Conservation (phyloP, 2,329 filamentous ascomycete genomes). For the Thermomyces lanuginosus region DNA sequence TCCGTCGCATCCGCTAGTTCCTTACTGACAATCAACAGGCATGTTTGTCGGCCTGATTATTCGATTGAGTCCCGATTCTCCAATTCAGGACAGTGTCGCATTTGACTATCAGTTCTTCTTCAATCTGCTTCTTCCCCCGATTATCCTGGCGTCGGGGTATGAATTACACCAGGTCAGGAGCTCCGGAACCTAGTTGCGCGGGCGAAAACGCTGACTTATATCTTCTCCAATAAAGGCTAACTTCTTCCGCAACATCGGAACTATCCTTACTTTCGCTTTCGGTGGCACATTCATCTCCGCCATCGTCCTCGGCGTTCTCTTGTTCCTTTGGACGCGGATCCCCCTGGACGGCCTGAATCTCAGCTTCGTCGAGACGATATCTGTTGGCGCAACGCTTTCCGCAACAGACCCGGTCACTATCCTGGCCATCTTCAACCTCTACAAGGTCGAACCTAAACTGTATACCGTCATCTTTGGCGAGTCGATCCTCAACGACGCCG, state of each 20-base stretch:
- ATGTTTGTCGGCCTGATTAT: slow-evolving; percentile 91
- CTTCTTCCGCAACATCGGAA: slow-evolving; percentile 96
- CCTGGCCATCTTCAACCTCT: slow-evolving; percentile 95
- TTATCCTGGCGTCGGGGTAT: slow-evolving; percentile 93
- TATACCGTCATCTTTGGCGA: slow-evolving; percentile 99
- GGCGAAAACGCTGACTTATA: neutral
- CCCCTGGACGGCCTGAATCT: slow-evolving; percentile 74
- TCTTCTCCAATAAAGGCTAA: slow-evolving; percentile 47
- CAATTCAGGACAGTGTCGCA: slow-evolving; percentile 77
- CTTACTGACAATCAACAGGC: slow-evolving; percentile 35
- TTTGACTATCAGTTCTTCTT: slow-evolving; percentile 99
- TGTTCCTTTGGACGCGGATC: slow-evolving; percentile 78
- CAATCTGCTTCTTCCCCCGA: slow-evolving; percentile 93
- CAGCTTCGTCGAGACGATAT: slow-evolving; percentile 88
- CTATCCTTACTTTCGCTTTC: slow-evolving; percentile 93
- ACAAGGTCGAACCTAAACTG: slow-evolving; percentile 96
- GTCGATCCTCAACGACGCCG: slow-evolving; percentile 93
- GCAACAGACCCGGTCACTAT: slow-evolving; percentile 97
- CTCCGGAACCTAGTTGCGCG: neutral
- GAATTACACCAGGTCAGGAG: slow-evolving; percentile 64
- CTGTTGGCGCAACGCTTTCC: slow-evolving; percentile 86
- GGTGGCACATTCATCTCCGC: slow-evolving; percentile 94
- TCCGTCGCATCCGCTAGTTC: neutral
- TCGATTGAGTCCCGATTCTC: slow-evolving; percentile 61
- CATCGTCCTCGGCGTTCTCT: slow-evolving; percentile 74